A percentile compares a stretch with the other conserved stretches of the same genome.
Evolutionary conservation across 768 basidiomycete species (phyloP).

Genomic region (Daedaleopsis nitida): DNA sequence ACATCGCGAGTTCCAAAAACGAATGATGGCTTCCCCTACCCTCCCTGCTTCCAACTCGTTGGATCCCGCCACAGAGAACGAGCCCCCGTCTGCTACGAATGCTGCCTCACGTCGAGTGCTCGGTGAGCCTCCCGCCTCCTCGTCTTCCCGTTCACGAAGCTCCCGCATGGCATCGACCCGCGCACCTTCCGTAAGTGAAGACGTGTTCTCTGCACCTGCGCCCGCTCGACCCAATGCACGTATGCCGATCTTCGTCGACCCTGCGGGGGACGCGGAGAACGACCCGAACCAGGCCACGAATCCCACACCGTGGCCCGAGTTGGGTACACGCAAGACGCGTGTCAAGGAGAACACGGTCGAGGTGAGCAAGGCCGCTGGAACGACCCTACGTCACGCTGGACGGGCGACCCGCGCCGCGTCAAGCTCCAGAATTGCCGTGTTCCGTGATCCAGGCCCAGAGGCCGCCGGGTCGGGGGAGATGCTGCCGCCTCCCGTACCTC

Average conservation of each 20-base stretch:
- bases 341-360: constrained; percentile 80
- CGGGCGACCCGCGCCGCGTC: constrained; percentile 54
- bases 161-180: constrained; percentile 32
- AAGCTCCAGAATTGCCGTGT: constrained; percentile 62
- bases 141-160: constrained; percentile 21
- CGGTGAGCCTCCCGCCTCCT: constrained; percentile 43
- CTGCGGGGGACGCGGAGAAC: constrained; percentile 47
- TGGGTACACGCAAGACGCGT: constrained; percentile 76
- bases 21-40: constrained; percentile 68
- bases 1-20: constrained; percentile 87
- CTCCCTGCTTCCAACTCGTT: constrained; percentile 36
- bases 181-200: constrained; percentile 25
- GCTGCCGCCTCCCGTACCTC: constrained; percentile 42
- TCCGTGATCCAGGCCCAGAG: constrained; percentile 56
- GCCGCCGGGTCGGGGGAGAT: constrained; percentile 23
- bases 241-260: constrained; percentile 75
- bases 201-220: constrained; percentile 34
- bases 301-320: constrained; percentile 61
- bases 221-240: constrained; percentile 53
- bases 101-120: constrained; percentile 44
- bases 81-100: constrained; percentile 34
- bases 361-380: constrained; percentile 66
- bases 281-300: constrained; percentile 33
- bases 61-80: constrained; percentile 25
- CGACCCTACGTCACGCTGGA: constrained; percentile 66